Percentiles rank a stretch among this genome's conserved stretches.
Evolutionary conservation across 163 green algal genomes (phyloP).

Genomic region (Scenedesmus sp.): DNA sequence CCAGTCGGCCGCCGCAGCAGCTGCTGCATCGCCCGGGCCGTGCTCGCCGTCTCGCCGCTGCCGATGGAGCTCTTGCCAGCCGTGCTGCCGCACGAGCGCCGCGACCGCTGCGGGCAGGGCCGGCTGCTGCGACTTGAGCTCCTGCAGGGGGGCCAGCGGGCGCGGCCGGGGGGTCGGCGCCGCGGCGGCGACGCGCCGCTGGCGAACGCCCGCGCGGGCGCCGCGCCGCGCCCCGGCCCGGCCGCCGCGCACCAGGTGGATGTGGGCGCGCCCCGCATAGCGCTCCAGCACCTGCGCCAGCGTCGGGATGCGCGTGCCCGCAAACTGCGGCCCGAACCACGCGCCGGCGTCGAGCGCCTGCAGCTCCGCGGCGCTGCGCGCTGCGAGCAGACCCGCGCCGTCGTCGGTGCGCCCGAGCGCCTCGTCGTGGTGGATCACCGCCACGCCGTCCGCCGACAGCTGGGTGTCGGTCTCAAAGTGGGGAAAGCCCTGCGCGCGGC

Average conservation of each 20-base stretch:
- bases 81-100: conserved; percentile 15
- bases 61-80: conserved; percentile 33
- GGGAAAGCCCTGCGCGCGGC: conserved; percentile 45
- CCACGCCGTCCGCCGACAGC: conserved; percentile 44
- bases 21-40: background rate
- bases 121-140: conserved; percentile 59
- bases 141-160: conserved; percentile 35
- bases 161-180: background rate
- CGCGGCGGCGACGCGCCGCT: too few species aligned
- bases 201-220: background rate
- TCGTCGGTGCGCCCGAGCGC: conserved; percentile 47
- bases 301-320: conserved; percentile 35
- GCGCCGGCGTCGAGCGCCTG: conserved; percentile 47
- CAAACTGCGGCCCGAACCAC: conserved; percentile 46
- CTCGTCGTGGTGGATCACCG: conserved; percentile 56
- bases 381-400: conserved; percentile 3
- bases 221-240: background rate
- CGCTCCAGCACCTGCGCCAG: conserved; percentile 48
- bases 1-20: background rate
- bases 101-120: conserved; percentile 45
- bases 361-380: conserved; percentile 33
- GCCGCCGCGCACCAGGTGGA: conserved; percentile 54
- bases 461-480: conserved; percentile 55
- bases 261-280: conserved; percentile 45
- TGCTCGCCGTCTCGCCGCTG: conserved; percentile 2